Conservation (phyloP, 2,329 filamentous ascomycete species). For the Alternaria brassicae region DNA sequence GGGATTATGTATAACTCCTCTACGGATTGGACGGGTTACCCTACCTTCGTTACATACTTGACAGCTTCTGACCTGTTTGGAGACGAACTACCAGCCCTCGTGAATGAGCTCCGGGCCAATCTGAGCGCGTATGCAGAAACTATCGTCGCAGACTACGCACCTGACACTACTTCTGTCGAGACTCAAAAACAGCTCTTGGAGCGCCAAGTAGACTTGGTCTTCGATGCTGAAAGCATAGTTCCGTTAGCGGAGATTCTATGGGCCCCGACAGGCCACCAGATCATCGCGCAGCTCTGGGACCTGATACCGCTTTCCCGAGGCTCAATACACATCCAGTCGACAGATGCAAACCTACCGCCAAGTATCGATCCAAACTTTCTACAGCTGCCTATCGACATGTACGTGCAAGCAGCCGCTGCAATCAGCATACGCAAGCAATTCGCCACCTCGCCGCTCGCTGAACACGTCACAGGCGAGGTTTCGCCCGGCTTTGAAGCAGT, state of each 20-base stretch:
- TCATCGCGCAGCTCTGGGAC: slow-evolving; percentile 51
- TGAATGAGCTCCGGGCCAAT: slow-evolving; percentile 32
- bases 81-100: slow-evolving; percentile 29
- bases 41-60: slow-evolving; percentile 48
- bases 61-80: slow-evolving; percentile 48
- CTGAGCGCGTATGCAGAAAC: slow-evolving; percentile 38
- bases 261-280: slow-evolving; percentile 36
- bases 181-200: slow-evolving; percentile 53
- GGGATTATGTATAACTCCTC: slow-evolving; percentile 33
- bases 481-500: slow-evolving; percentile 32
- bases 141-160: slow-evolving; percentile 30
- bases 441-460: slow-evolving; percentile 34
- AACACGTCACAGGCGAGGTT: slow-evolving; percentile 28
- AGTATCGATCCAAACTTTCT: slow-evolving; percentile 54
- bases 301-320: slow-evolving; percentile 49
- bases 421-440: slow-evolving; percentile 43
- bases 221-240: slow-evolving; percentile 47
- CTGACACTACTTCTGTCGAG: slow-evolving; percentile 29
- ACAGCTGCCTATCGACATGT: slow-evolving; percentile 49
- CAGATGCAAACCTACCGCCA: slow-evolving; percentile 46
- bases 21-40: slow-evolving; percentile 49
- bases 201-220: slow-evolving; percentile 59
- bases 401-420: slow-evolving; percentile 45
- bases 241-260: slow-evolving; percentile 59
- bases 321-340: slow-evolving; percentile 40